Evolutionary conservation across 2,329 filamentous ascomycete genomes (phyloP), one percentile per base, ranked within the genome.

Genomic region (Penicillium sp.): DNA sequence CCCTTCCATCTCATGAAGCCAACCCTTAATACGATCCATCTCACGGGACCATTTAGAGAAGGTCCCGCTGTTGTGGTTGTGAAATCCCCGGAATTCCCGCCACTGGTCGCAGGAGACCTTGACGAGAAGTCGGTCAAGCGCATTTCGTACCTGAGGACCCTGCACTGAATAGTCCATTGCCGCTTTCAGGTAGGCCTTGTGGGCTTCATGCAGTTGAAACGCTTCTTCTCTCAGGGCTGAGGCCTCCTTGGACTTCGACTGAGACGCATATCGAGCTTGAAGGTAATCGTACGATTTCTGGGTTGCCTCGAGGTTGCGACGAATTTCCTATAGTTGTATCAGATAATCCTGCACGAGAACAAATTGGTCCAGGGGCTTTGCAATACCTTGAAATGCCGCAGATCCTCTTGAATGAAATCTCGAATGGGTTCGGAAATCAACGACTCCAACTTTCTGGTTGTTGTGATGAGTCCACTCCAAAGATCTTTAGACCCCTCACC

Each of bases 161-260:
- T 91, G 84, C 64, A 94, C 86, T 68, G 91, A 96, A 72, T 93
- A 97, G 74, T 99, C 94, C 85, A 99, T 87, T 15, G 91, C 93
- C 1, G 93, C 89, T 72, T 92, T 93, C 43, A 97, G 81, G 73
- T 99, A 99, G 33, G 87, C 85, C 70, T 94, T 95, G 58, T 93
- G 86, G 25, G 91, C 90, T 79, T 97, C 94, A 72, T 96, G 94
- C 38, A 97, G 86, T 71, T 94, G 88, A 69, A 99, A 99, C 0
- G 94, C 94, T 75, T 99, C 94, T 74, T 99, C 94, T 59, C 94
- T 85, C 56, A 99, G 80, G 1, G 92, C 86, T 0, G 92, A 97
- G 0, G 93, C 86, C 75, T 99, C 94, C 76, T 97, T 99, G 6
- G 91, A 88, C 80, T 97, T 97, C 64, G 88, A 89, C 75, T 97